A percentile compares a stretch with the other conserved stretches of the same genome.
phyloP scores from a whole-genome alignment of 495 filamentous ascomycete genomes.

The Articulospora tetracladia region DNA sequence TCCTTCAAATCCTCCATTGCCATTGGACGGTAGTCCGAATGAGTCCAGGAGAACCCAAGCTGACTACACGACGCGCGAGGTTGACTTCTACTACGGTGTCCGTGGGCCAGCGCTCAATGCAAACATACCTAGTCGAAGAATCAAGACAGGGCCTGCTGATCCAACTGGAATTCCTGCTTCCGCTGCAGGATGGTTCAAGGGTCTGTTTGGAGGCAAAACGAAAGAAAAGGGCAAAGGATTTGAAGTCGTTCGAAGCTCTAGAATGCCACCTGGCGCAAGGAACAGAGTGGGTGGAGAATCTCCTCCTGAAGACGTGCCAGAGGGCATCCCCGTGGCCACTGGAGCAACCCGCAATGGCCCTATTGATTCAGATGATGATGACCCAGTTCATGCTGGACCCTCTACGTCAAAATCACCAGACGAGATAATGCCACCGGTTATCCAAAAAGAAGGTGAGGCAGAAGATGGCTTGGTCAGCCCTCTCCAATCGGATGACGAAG shows the following conservation, averaged over 20 bases:
- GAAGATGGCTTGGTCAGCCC: slow-evolving; percentile 24
- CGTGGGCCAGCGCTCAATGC: slow-evolving; percentile 83
- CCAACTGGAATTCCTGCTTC: slow-evolving; percentile 85
- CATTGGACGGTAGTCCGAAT: slow-evolving; percentile 17
- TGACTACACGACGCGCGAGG: slow-evolving; percentile 89
- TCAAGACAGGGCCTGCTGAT: slow-evolving; percentile 93
- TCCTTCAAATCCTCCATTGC: slow-evolving; percentile 36
- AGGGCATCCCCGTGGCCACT: slow-evolving; percentile 55
- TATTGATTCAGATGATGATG: slow-evolving; percentile 56
- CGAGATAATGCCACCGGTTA: slow-evolving; percentile 10
- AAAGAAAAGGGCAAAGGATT: slow-evolving; percentile 94
- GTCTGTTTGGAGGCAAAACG: slow-evolving; percentile 72
- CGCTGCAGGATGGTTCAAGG: slow-evolving; percentile 83
- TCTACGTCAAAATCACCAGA: neutral
- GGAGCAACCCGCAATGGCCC: slow-evolving; percentile 45
- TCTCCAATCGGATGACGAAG: slow-evolving; percentile 31
- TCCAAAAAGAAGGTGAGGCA: slow-evolving; percentile 35
- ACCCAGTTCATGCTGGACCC: slow-evolving; percentile 31
- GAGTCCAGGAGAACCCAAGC: slow-evolving; percentile 46
- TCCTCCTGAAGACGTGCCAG: slow-evolving; percentile 50
- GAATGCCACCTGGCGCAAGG: slow-evolving; percentile 59
- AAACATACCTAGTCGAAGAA: slow-evolving; percentile 70
- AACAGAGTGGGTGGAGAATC: slow-evolving; percentile 44
- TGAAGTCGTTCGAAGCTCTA: slow-evolving; percentile 85
- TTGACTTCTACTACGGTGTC: slow-evolving; percentile 92